Percentiles rank a stretch among this genome's conserved stretches.
Conservation (phyloP, 2,329 filamentous ascomycete genomes). For the Epichloe gansuensis region DNA sequence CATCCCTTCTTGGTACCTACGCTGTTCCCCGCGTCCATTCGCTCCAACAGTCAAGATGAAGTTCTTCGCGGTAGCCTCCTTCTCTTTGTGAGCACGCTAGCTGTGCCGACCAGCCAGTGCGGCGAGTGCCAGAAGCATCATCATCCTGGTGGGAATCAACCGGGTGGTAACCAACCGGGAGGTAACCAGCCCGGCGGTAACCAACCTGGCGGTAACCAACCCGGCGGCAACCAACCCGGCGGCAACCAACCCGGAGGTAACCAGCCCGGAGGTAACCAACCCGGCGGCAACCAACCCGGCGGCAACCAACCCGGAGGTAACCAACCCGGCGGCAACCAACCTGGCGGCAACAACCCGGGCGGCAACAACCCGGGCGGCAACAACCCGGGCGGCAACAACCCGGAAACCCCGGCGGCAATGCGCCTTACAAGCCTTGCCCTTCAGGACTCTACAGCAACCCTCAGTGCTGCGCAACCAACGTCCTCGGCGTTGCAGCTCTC, state of each 20-base stretch:
- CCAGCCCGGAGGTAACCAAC: background rate
- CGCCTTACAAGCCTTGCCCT: constrained; percentile 1
- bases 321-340: background rate
- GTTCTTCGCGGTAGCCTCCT: constrained; percentile 8
- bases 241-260: background rate
- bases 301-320: background rate
- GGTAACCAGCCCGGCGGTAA: background rate
- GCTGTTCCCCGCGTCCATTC: background rate
- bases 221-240: background rate
- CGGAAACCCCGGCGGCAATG: background rate
- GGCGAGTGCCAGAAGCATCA: constrained; percentile 2
- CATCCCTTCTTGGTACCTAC: background rate
- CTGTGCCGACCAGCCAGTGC: constrained; percentile 7
- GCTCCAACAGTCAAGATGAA: constrained; percentile 6
- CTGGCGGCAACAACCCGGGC: background rate
- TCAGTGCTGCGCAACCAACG: constrained; percentile 7
- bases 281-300: background rate
- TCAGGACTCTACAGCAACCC: constrained; percentile 6
- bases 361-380: constrained; percentile 1
- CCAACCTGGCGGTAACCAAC: background rate
- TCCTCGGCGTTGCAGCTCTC: constrained; percentile 7
- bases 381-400: background rate
- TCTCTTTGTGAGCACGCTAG: constrained; percentile 8
- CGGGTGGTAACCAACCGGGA: background rate
- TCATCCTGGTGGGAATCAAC: background rate